A percentile compares a stretch with the other conserved stretches of the same genome.
phyloP scores from a whole-genome alignment of 1,284 basidiomycete species.

The Gymnopus androsaceus region DNA sequence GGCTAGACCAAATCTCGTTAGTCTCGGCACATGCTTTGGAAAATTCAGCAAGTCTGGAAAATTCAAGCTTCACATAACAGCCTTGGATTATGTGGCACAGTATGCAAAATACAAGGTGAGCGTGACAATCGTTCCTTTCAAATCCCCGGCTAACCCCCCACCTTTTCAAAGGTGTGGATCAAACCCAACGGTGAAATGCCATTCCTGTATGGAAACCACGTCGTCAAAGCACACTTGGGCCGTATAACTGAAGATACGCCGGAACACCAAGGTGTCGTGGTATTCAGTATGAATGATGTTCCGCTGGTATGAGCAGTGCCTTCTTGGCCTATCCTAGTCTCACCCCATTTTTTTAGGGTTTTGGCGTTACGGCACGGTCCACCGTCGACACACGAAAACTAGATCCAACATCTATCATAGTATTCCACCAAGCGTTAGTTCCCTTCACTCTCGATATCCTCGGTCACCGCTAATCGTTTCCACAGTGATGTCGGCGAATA shows the following conservation, averaged over 20 bases:
- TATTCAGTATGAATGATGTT: conserved; percentile 94
- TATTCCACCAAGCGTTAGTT: conserved; percentile 96
- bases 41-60: conserved; percentile 98
- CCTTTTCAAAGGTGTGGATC: conserved; percentile 85
- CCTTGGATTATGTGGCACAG: conserved; percentile 91
- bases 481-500: conserved; percentile 95
- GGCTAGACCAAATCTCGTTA: conserved; percentile 90
- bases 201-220: conserved; percentile 98
- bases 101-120: conserved; percentile 97
- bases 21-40: conserved; percentile 95
- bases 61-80: conserved; percentile 96
- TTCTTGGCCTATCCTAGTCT: conserved; percentile 9
- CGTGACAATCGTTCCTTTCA: conserved; percentile 7
- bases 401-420: conserved; percentile 97
- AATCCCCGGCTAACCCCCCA: background rate
- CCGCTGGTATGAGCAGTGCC: conserved; percentile 66
- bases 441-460: background rate
- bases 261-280: conserved; percentile 97
- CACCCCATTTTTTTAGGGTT: conserved; percentile 63
- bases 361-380: conserved; percentile 95
- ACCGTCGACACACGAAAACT: conserved; percentile 96
- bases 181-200: conserved; percentile 99
- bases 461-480: conserved; percentile 9
- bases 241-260: conserved; percentile 99
- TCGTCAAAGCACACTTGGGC: conserved; percentile 98